These are phyloP conservation scores for Alliaria petiolata DNA, from an alignment of 345 rosid genomes.

Conservation along the genomic window DNA sequence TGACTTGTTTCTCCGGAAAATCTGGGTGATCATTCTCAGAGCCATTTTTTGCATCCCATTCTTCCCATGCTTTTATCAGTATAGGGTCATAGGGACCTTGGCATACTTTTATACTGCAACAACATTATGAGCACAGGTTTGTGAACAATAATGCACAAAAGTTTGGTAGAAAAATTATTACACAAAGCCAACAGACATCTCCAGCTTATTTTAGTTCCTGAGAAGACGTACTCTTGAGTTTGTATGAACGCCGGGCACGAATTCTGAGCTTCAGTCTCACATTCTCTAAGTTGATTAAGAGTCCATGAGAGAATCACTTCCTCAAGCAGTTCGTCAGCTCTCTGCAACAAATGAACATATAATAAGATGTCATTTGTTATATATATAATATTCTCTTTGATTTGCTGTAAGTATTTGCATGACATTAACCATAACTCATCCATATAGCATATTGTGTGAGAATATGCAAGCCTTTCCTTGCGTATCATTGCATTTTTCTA, in stretches of 20 bases:
- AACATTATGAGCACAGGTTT: neutral
- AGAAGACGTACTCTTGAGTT: constrained; percentile 70
- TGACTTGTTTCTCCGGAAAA: constrained; percentile 79
- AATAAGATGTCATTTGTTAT: constrained; percentile 19
- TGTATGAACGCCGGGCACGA: constrained; percentile 63
- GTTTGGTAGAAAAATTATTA: neutral
- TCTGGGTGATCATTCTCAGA: constrained; percentile 94
- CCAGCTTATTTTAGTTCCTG: constrained; percentile 1
- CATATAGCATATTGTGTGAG: neutral
- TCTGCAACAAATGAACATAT: constrained; percentile 47
- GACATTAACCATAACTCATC: constrained; percentile 9
- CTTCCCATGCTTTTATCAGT: constrained; percentile 85
- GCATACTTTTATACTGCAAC: constrained; percentile 72
- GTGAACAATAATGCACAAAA: constrained; percentile 5
- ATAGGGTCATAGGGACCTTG: constrained; percentile 73
- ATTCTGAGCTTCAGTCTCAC: constrained; percentile 38
- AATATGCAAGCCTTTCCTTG: neutral
- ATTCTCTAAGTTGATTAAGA: constrained; percentile 59
- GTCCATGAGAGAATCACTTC: constrained; percentile 83
- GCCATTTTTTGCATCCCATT: constrained; percentile 75
- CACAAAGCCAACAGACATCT: constrained; percentile 5
- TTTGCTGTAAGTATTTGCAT: constrained; percentile 5
- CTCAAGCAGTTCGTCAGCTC: constrained; percentile 90
- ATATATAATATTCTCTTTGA: neutral
- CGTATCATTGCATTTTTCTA: neutral